phyloP scores from a whole-genome alignment of 345 rosid genomes.

The Geranium brycei region DNA sequence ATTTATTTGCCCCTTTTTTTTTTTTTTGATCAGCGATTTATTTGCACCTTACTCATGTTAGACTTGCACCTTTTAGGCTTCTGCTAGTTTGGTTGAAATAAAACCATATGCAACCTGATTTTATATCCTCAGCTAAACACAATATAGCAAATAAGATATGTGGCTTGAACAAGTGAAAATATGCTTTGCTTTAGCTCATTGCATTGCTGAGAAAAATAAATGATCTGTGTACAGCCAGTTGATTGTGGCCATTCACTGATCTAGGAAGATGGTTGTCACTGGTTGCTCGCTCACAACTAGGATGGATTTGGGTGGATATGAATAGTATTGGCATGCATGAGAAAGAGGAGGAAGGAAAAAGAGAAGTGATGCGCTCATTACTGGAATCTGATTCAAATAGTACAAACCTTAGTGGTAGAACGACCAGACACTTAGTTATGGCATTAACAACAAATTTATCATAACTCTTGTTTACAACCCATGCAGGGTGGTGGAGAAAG shows the following conservation, averaged over 20 bases:
- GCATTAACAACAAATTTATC: neutral
- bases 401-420: neutral
- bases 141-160: neutral
- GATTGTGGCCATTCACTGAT: neutral
- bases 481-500: constrained; percentile 87
- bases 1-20: no score
- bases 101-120: neutral
- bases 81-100: neutral
- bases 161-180: neutral
- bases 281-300: neutral
- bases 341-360: no score
- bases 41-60: neutral
- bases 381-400: no score
- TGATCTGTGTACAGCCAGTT: neutral
- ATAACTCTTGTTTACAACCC: constrained; percentile 1
- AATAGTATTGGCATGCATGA: no score
- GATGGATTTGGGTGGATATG: neutral
- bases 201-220: neutral
- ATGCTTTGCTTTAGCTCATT: neutral
- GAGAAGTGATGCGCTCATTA: no score
- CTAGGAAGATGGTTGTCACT: neutral
- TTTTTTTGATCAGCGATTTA: no score
- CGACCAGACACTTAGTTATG: neutral
- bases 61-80: no score
- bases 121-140: neutral